Conservation (phyloP, 176 grass and related monocot genomes). For the Phoenix dactylifera region DNA sequence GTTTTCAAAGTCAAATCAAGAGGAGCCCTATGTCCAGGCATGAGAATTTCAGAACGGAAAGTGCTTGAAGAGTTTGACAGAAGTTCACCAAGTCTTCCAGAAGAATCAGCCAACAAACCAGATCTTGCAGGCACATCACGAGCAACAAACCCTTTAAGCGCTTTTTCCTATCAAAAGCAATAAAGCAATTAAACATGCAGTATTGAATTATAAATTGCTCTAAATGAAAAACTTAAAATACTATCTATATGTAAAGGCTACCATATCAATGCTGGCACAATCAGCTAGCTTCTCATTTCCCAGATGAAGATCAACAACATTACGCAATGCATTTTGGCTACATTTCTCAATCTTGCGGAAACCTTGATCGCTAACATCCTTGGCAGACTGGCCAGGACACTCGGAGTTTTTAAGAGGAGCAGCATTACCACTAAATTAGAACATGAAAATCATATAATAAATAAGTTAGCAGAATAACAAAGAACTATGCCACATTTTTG, state of each 20-base stretch:
- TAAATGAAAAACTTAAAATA: not conserved
- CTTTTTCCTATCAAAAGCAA: constrained; percentile 61
- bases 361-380: constrained; percentile 28
- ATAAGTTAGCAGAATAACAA: not conserved
- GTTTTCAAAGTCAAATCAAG: constrained; percentile 91
- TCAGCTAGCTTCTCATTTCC: constrained; percentile 49
- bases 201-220: not conserved
- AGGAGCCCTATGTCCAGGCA: constrained; percentile 61
- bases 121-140: constrained; percentile 29
- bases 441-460: not conserved
- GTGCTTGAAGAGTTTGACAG: constrained; percentile 24
- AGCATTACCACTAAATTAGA: constrained; percentile 15
- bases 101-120: constrained; percentile 15
- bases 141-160: constrained; percentile 70
- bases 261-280: constrained; percentile 77
- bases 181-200: not conserved
- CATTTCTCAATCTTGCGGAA: constrained; percentile 54
- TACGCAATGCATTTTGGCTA: constrained; percentile 56
- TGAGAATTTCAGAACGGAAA: constrained; percentile 44
- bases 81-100: constrained; percentile 27
- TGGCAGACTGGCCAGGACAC: constrained; percentile 11
- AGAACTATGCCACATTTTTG: too few relatives aligned
- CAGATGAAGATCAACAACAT: constrained; percentile 74
- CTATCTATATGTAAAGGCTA: constrained; percentile 18
- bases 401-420: constrained; percentile 16